These are phyloP conservation scores for Abrus precatorius DNA, from an alignment of 306 rosid genomes.

Conservation along the genomic window DNA sequence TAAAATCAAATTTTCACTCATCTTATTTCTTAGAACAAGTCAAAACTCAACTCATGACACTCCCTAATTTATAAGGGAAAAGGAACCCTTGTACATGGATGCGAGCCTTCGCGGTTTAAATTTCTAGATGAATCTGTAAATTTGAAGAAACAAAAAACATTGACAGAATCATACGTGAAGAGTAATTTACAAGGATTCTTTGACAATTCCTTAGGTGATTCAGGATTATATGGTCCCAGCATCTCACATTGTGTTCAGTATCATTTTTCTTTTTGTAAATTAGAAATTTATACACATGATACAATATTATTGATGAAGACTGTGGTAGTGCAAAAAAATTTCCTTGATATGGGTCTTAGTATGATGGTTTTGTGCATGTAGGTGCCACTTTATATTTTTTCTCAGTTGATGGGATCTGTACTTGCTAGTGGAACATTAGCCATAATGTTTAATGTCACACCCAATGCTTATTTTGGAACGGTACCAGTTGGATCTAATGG, in stretches of 20 bases:
- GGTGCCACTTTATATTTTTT: constrained; percentile 58
- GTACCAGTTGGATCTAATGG: constrained; percentile 55
- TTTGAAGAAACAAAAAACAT: not conserved
- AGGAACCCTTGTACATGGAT: too few relatives aligned
- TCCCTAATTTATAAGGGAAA: too few relatives aligned
- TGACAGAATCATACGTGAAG: not conserved
- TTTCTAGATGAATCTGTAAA: not conserved
- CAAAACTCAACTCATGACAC: not conserved
- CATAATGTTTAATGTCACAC: constrained; percentile 37
- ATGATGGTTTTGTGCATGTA: constrained; percentile 23
- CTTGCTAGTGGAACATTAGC: constrained; percentile 52
- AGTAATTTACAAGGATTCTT: too few relatives aligned
- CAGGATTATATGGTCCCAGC: too few relatives aligned
- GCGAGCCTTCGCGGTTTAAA: too few relatives aligned
- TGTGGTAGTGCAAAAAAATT: too few relatives aligned
- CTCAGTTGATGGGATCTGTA: constrained; percentile 50
- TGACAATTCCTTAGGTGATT: too few relatives aligned
- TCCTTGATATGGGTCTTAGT: not conserved
- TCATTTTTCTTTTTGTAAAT: too few relatives aligned
- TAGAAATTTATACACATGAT: too few relatives aligned
- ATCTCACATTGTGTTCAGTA: too few relatives aligned
- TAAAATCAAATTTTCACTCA: not conserved
- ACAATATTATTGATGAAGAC: too few relatives aligned
- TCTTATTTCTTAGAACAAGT: not conserved
- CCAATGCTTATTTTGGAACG: constrained; percentile 52